Percentiles rank a stretch among this genome's conserved stretches.
phyloP scores from a whole-genome alignment of 192 early-diverging fungal species.

The Diversispora epigaea region DNA sequence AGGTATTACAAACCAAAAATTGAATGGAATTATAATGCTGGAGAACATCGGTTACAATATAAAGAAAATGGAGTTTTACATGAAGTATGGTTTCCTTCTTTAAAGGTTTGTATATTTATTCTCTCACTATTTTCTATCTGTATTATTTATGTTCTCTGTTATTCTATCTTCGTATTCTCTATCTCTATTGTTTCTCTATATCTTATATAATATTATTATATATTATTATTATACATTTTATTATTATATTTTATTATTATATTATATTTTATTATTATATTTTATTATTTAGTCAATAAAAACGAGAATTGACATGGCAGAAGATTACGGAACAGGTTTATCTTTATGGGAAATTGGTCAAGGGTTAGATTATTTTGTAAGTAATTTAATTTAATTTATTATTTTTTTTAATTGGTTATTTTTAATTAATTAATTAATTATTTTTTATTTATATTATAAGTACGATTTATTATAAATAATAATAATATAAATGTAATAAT shows the following conservation, averaged over 20 bases:
- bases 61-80: constrained; percentile 31
- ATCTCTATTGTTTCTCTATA: too few species aligned
- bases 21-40: constrained; percentile 31
- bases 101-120: constrained; percentile 32
- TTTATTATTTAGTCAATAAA: constrained; percentile 31
- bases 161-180: too few species aligned
- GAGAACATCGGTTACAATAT: constrained; percentile 36
- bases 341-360: constrained; percentile 48
- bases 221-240: background rate
- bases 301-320: constrained; percentile 35
- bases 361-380: constrained; percentile 48
- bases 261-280: background rate
- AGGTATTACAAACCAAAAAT: constrained; percentile 1
- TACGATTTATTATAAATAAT: background rate
- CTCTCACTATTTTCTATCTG: too few species aligned
- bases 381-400: constrained; percentile 21
- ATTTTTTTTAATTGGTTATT: too few species aligned
- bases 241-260: background rate
- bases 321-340: constrained; percentile 45
- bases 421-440: too few species aligned
- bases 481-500: too few species aligned
- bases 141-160: too few species aligned
- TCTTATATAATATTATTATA: background rate
- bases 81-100: constrained; percentile 36
- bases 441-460: too few species aligned